These are phyloP conservation scores for Vigna angularis DNA, from an alignment of 306 rosid genomes.

Conservation along the genomic window DNA sequence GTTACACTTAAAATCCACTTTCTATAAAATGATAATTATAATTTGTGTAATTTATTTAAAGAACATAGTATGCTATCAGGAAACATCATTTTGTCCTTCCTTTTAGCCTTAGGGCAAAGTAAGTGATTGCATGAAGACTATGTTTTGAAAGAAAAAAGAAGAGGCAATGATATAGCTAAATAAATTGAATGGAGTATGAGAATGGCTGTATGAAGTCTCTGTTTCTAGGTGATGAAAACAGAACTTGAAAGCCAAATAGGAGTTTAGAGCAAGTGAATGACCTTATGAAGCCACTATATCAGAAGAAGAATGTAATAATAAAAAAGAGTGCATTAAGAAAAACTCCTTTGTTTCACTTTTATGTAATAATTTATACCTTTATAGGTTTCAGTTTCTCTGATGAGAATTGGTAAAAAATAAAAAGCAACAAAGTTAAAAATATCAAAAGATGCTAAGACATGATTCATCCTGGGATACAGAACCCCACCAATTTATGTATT, in stretches of 20 bases:
- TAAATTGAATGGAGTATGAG: neutral
- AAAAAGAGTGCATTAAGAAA: neutral
- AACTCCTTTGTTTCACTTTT: conserved; percentile 13
- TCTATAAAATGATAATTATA: neutral
- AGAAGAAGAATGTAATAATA: neutral
- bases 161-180: neutral
- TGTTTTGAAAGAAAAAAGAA: neutral
- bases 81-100: neutral
- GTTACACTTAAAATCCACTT: too few species aligned
- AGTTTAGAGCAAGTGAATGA: neutral
- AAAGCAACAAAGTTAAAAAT: neutral
- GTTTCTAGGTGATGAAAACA: neutral
- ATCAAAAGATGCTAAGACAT: neutral
- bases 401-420: neutral
- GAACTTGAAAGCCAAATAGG: neutral
- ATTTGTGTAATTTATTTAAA: neutral
- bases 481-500: neutral
- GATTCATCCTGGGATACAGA: neutral
- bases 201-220: neutral
- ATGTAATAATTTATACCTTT: conserved; percentile 7
- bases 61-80: neutral
- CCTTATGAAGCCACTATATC: neutral
- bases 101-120: neutral
- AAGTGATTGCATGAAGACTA: neutral
- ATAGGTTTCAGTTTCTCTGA: neutral